A percentile compares a stretch with the other conserved stretches of the same genome.
Conservation (phyloP, 306 rosid genomes). For the Dalbergia oliveri region DNA sequence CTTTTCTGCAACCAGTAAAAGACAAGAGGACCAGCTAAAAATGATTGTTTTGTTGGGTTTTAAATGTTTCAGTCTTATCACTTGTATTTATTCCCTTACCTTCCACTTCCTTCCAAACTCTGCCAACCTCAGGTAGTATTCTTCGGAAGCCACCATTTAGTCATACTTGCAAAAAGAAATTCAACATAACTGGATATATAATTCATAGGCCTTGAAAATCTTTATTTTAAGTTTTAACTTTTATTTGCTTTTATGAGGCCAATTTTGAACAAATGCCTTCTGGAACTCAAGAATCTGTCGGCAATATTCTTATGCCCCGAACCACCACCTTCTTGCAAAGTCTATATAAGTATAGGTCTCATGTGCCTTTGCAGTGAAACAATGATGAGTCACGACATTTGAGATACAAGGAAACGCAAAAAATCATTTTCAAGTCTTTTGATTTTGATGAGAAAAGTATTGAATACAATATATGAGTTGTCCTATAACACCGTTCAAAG, state of each 20-base stretch:
- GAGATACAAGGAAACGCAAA: constrained; percentile 24
- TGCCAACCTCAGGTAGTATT: constrained; percentile 48
- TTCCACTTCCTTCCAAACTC: constrained; percentile 48
- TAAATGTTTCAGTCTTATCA: constrained; percentile 37
- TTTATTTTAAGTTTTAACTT: neutral
- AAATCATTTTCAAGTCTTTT: constrained; percentile 9
- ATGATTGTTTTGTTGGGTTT: constrained; percentile 39
- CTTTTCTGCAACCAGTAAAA: neutral
- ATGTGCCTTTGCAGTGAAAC: constrained; percentile 45
- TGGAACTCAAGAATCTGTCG: constrained; percentile 40
- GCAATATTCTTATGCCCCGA: constrained; percentile 44
- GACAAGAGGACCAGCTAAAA: constrained; percentile 33
- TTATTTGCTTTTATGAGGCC: neutral
- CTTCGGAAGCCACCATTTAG: constrained; percentile 42
- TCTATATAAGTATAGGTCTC: constrained; percentile 13
- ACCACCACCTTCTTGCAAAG: constrained; percentile 44
- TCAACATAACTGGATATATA: neutral
- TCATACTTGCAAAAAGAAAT: constrained; percentile 20
- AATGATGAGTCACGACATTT: constrained; percentile 22
- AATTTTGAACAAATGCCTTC: constrained; percentile 9
- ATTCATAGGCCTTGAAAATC: neutral
- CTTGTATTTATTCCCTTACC: constrained; percentile 26
- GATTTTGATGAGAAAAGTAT: constrained; percentile 12
- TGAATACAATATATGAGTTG: neutral
- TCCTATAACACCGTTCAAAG: constrained; percentile 20